Evolutionary conservation across 352 stramenopile species (phyloP).

Genomic region (Phytophthora cryptogea): DNA sequence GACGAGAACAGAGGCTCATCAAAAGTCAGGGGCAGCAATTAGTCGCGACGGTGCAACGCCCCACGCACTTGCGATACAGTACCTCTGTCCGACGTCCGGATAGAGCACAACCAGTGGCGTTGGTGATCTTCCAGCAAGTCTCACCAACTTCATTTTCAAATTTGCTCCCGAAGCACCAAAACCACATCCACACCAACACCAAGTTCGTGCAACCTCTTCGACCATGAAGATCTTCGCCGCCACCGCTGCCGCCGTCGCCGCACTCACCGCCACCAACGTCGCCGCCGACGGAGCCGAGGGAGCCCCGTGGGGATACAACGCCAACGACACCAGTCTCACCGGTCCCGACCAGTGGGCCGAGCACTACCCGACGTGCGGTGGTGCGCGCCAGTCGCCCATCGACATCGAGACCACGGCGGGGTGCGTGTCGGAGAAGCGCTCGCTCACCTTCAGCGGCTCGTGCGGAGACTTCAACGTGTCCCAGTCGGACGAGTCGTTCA

Average conservation of each 20-base stretch:
- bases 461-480: constrained; percentile 26
- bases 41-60: no score
- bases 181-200: neutral
- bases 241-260: constrained; percentile 1
- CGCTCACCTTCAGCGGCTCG: constrained; percentile 23
- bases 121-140: neutral
- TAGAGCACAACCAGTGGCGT: no score
- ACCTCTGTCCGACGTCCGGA: no score
- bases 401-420: constrained; percentile 14
- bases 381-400: constrained; percentile 36
- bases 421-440: neutral
- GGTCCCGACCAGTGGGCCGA: constrained; percentile 23
- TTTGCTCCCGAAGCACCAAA: constrained; percentile 2
- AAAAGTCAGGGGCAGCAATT: no score
- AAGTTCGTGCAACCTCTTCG: neutral
- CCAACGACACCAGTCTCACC: constrained; percentile 9
- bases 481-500: constrained; percentile 25
- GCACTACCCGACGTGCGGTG: constrained; percentile 21
- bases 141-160: constrained; percentile 2
- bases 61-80: no score
- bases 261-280: constrained; percentile 8
- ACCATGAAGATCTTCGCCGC: constrained; percentile 8
- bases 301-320: constrained; percentile 24
- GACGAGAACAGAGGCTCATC: no score
- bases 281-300: constrained; percentile 5